Evolutionary conservation across 108 stramenopile species (phyloP).

Genomic region (Skeletonema costatum): DNA sequence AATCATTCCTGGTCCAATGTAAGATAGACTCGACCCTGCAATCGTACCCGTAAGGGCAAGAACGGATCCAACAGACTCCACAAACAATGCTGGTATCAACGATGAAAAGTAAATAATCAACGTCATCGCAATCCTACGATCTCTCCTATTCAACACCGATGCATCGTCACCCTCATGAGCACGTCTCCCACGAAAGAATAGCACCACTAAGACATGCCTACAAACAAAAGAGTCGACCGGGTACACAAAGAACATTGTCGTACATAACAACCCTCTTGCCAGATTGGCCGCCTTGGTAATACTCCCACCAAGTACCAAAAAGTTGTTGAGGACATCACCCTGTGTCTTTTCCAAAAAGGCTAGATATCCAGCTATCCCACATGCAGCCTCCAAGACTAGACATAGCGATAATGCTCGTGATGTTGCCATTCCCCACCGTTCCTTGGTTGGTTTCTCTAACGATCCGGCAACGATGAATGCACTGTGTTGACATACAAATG

Average conservation of each 20-base stretch:
- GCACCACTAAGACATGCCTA: conserved; percentile 49
- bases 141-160: conserved; percentile 67
- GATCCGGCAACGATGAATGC: conserved; percentile 50
- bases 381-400: conserved; percentile 32
- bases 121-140: conserved; percentile 74
- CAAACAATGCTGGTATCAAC: conserved; percentile 69
- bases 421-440: conserved; percentile 48
- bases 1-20: conserved; percentile 83
- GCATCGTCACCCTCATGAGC: conserved; percentile 70
- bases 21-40: conserved; percentile 69
- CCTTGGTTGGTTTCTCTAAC: conserved; percentile 34
- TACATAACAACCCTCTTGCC: conserved; percentile 39
- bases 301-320: conserved; percentile 32
- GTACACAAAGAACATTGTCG: conserved; percentile 59
- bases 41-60: conserved; percentile 70
- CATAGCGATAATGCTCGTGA: conserved; percentile 31
- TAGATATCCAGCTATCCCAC: conserved; percentile 38
- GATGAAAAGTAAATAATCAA: conserved; percentile 66
- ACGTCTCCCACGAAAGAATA: conserved; percentile 49
- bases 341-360: conserved; percentile 47
- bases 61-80: conserved; percentile 58
- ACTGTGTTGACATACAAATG: conserved; percentile 54
- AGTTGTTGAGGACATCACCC: conserved; percentile 80
- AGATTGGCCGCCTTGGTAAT: conserved; percentile 46
- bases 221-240: conserved; percentile 56